These are phyloP conservation scores for Aspergillus glaucus DNA, from an alignment of 2,329 filamentous ascomycete species.

Conservation along the genomic window DNA sequence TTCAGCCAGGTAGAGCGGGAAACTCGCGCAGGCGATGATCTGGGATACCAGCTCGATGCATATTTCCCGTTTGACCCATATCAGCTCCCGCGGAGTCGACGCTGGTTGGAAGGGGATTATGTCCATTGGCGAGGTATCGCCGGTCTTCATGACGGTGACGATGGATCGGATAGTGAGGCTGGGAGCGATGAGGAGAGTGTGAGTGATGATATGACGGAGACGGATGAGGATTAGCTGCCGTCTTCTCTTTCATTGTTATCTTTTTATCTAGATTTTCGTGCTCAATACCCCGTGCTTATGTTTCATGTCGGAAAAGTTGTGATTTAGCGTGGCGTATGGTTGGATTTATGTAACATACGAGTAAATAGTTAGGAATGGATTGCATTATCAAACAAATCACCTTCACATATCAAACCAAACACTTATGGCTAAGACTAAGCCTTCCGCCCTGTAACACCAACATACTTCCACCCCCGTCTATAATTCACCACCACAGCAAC, in stretches of 20 bases:
- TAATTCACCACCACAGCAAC: background rate
- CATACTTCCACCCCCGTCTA: background rate
- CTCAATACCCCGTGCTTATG: background rate
- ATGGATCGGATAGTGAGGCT: constrained; percentile 40
- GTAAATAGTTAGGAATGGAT: too few species aligned
- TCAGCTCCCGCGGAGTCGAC: constrained; percentile 75
- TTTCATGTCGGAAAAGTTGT: too few species aligned
- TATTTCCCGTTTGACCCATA: constrained; percentile 99
- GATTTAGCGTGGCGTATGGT: constrained; percentile 21
- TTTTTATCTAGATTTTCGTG: background rate
- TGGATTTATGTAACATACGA: too few species aligned
- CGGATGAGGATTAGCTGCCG: constrained; percentile 34
- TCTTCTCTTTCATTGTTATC: background rate
- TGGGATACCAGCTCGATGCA: constrained; percentile 77
- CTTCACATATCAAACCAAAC: too few species aligned
- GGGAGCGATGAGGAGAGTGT: constrained; percentile 31
- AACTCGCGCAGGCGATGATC: constrained; percentile 59
- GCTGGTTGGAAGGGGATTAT: constrained; percentile 82
- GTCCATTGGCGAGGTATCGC: constrained; percentile 71
- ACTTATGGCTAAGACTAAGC: background rate
- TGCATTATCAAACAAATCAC: too few species aligned
- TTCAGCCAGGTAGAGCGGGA: constrained; percentile 48
- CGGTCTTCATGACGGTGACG: constrained; percentile 56
- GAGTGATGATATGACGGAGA: constrained; percentile 37
- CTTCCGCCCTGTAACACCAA: background rate